Base-by-base conservation (phyloP, 306 rosid genomes). In the Acmispon strigosus region DNA sequence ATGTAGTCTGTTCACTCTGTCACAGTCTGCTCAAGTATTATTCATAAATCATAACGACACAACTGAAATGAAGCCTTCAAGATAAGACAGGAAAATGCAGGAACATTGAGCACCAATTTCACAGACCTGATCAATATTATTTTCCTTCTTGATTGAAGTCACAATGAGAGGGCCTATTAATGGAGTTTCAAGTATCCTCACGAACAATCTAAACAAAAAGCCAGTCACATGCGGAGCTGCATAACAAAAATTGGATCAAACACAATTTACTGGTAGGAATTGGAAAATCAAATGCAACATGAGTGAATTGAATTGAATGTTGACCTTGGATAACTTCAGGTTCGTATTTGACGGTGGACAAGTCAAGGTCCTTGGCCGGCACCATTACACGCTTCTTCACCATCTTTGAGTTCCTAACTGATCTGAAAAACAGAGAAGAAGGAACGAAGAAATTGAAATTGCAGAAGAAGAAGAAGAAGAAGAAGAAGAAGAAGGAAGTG, bases 171-270 rank as follows among this genome's bases (percentile, higher is more conserved):
- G 76, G 37, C 98, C 97, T 47, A 93, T 39, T 10, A 86, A 36
- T 2, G 97, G 96, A 10, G 76, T 17, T 80, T 93, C 97, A 2
- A 84, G 5, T 4, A 90, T 69, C 84, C 85, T 78, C 57, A 88
- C 93, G 69, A 88, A 88, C 0, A 90, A 41, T 82, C 90, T 84
- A 59, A 93, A 76, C 13, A 22, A 10, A 19, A 86, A 85, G 6
- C 98, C 98, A 47, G 88, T 86, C 91, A 93, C 78, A 85, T 87
- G 97, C 1, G 98, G 98, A 73, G 98, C 96, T 93, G 86, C 80
- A 72, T 77, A 43, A 74, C 11, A 2, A 16, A 71, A 22, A 48
- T 10, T 4, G 5, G 55, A 51, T 76, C 52, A 34, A 59, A 55
- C 11, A 9, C 2, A 39, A 39, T 39, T 48, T 10, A 44, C 22